Base-by-base conservation (phyloP, 2,329 filamentous ascomycete species). In the Fusarium sublunatum region DNA sequence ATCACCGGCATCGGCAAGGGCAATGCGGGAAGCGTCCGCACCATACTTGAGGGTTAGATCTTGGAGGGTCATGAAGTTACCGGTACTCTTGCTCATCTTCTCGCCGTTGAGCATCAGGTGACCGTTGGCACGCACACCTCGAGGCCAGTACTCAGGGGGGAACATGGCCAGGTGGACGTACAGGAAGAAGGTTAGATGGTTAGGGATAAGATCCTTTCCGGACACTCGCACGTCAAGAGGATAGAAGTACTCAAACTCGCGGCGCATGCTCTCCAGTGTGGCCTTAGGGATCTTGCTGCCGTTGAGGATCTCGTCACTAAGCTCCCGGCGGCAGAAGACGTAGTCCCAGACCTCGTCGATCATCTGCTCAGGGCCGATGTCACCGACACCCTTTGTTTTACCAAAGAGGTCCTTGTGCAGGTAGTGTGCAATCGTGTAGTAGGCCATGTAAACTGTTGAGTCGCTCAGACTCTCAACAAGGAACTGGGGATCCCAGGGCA, bases 51-150 rank as follows among this genome's bases (percentile, higher is more conserved):
- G 85, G 12, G 94, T 90, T 28, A 93, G 86, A 62, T 97, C 91
- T 50, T 88, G 86, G 48, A 98, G 83, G 10, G 95, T 98, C 76
- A 99, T 84, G 82, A 99, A 99, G 81, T 98, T 99, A 62, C 95
- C 95, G 0, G 93, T 97, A 50, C 90, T 94, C 82, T 99, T 99
- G 76, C 88, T 91, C 95, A 99, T 99, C 86, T 99, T 99, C 75
- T 97, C 92, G 45, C 94, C 94, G 75, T 99, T 99, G 65, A 99
- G 83, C 77, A 96, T 87, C 72, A 98, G 80, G 79, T 98, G 94
- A 2, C 95, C 95, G 74, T 99, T 99, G 62, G 91, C 89, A 65
- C 95, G 90, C 67, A 98, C 85, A 62, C 88, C 88, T 47, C 85
- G 86, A 10, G 95, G 95, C 93, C 94, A 97, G 82, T 93, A 96